Evolutionary conservation across 768 basidiomycete genomes (phyloP).

Genomic region (Cyathus striatus): DNA sequence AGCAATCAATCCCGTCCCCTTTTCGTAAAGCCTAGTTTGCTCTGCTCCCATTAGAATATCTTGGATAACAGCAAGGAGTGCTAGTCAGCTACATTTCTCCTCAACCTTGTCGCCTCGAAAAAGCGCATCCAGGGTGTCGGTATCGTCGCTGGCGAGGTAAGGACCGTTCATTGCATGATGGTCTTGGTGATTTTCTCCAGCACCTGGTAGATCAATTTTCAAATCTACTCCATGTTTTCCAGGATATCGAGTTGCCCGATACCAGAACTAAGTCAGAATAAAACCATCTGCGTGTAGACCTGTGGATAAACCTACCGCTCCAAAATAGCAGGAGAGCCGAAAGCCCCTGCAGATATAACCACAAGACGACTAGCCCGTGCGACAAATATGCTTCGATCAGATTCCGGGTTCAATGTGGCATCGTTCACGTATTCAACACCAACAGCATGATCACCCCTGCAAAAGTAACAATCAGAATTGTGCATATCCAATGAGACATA

Average conservation of each 20-base stretch:
- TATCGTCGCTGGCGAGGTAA: constrained; percentile 38
- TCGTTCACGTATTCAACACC: constrained; percentile 38
- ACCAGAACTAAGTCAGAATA: constrained; percentile 37
- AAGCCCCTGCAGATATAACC: constrained; percentile 34
- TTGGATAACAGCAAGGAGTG: no score
- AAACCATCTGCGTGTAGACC: no score
- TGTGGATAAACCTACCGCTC: constrained; percentile 33
- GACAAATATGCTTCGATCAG: constrained; percentile 3
- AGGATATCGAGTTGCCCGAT: constrained; percentile 48
- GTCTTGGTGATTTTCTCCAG: constrained; percentile 20
- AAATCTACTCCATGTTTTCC: constrained; percentile 32
- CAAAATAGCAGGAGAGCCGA: constrained; percentile 38
- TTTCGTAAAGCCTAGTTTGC: constrained; percentile 21
- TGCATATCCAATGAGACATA: no score
- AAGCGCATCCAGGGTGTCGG: constrained; percentile 44
- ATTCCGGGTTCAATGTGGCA: constrained; percentile 9
- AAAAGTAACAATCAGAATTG: no score
- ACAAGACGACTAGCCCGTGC: constrained; percentile 29
- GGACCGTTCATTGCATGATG: constrained; percentile 31
- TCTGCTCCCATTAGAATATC: no score
- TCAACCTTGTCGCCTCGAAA: constrained; percentile 33
- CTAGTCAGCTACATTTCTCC: constrained; percentile 35
- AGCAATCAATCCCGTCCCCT: constrained; percentile 45
- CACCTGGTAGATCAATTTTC: constrained; percentile 53
- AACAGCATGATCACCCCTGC: constrained; percentile 25